Evolutionary conservation across 495 filamentous ascomycete species (phyloP).

Genomic region (Annulohypoxylon bovei): DNA sequence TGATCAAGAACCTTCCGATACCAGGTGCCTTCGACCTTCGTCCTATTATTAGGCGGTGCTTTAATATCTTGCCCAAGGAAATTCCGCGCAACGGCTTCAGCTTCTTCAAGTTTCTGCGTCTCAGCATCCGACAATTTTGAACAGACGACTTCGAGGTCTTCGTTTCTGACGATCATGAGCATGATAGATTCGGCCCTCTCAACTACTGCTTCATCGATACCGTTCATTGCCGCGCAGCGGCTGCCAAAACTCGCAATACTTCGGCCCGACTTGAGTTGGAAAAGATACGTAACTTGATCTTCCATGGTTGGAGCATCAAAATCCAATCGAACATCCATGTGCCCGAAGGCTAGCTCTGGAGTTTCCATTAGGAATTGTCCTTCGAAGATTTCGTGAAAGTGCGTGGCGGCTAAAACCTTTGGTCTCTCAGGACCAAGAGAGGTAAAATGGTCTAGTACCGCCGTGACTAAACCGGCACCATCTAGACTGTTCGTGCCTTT

Average conservation of each 20-base stretch:
- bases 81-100: slow-evolving; percentile 53
- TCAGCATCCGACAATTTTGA: slow-evolving; percentile 69
- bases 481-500: slow-evolving; percentile 88
- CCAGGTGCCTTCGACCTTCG: slow-evolving; percentile 8
- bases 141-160: slow-evolving; percentile 78
- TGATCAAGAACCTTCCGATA: slow-evolving; percentile 39
- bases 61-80: slow-evolving; percentile 45
- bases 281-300: slow-evolving; percentile 89
- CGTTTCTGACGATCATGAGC: slow-evolving; percentile 72
- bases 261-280: slow-evolving; percentile 74
- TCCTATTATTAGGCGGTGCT: slow-evolving; percentile 16
- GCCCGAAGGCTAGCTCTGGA: slow-evolving; percentile 73
- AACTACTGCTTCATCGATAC: slow-evolving; percentile 76
- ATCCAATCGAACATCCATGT: slow-evolving; percentile 89
- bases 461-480: slow-evolving; percentile 86
- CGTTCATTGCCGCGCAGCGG: slow-evolving; percentile 85
- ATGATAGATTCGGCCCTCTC: slow-evolving; percentile 80
- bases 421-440: slow-evolving; percentile 68
- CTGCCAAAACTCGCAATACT: slow-evolving; percentile 87
- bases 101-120: slow-evolving; percentile 67
- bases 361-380: slow-evolving; percentile 68
- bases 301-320: slow-evolving; percentile 64
- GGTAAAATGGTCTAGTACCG: slow-evolving; percentile 81
- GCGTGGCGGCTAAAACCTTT: slow-evolving; percentile 87
- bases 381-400: slow-evolving; percentile 95